phyloP scores from a whole-genome alignment of 306 rosid genomes.

The Cicer yamashitae region DNA sequence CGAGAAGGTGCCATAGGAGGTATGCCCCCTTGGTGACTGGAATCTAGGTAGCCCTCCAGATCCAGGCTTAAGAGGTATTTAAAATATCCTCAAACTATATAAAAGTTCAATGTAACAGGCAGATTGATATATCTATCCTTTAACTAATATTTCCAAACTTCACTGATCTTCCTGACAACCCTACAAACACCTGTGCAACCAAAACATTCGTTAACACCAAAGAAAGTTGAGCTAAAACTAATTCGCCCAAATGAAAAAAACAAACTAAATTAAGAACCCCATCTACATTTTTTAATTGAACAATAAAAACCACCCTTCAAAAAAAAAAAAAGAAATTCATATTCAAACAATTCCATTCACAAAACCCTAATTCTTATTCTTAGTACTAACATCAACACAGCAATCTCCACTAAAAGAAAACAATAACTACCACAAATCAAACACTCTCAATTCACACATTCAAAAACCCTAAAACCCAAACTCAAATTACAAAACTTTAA shows the following conservation, averaged over 20 bases:
- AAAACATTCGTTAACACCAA: constrained; percentile 44
- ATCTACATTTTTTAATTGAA: constrained; percentile 24
- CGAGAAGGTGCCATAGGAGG: constrained; percentile 92
- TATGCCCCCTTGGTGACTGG: constrained; percentile 73
- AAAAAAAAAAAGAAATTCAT: background rate
- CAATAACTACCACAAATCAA: background rate
- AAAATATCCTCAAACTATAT: constrained; percentile 39
- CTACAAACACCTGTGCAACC: constrained; percentile 40
- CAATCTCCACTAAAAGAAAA: background rate
- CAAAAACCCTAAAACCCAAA: constrained; percentile 22
- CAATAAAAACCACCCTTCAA: constrained; percentile 10
- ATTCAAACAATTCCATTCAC: constrained; percentile 3
- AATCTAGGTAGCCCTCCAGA: constrained; percentile 79
- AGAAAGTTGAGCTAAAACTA: constrained; percentile 34
- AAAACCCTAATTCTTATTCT: constrained; percentile 54
- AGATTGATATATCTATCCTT: background rate
- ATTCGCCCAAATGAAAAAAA: constrained; percentile 15
- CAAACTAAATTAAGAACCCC: constrained; percentile 3
- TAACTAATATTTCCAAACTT: constrained; percentile 27
- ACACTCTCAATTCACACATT: background rate
- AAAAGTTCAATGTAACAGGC: constrained; percentile 27
- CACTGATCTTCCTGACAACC: constrained; percentile 42
- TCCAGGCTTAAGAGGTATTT: constrained; percentile 61
- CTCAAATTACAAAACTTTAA: constrained; percentile 15
- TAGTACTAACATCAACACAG: background rate